Evolutionary conservation across 495 filamentous ascomycete genomes (phyloP).

Genomic region (Letharia lupina): DNA sequence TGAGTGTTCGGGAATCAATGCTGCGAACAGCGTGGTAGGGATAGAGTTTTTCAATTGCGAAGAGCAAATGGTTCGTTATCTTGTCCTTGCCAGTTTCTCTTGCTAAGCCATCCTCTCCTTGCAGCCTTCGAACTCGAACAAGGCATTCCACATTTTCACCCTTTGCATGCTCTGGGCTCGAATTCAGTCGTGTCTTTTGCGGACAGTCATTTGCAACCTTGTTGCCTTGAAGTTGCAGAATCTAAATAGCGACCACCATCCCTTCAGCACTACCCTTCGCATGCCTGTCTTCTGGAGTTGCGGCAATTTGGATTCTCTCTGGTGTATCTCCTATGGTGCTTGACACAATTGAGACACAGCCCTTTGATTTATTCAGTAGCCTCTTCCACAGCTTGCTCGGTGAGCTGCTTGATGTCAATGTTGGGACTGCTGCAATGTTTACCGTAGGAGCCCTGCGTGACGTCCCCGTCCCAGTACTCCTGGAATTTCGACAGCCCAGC

Average conservation of each 20-base stretch:
- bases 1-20: neutral
- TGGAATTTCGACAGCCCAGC: neutral
- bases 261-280: neutral
- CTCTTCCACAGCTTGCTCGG: neutral
- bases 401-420: neutral
- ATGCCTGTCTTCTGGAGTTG: neutral
- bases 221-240: neutral
- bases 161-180: no score
- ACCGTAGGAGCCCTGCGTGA: neutral
- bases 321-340: neutral
- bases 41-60: neutral
- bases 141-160: no score
- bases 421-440: neutral
- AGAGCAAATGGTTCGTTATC: neutral
- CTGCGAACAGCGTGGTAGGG: neutral
- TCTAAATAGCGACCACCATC: neutral
- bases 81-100: neutral
- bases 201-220: no score
- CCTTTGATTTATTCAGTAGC: neutral
- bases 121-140: neutral
- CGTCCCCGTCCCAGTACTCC: neutral
- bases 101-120: neutral
- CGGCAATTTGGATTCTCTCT: constrained; percentile 9
- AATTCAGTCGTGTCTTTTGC: no score
- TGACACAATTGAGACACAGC: constrained; percentile 14